Base-by-base conservation (phyloP, 352 stramenopile genomes). In the Globisporangium apiculatum region DNA sequence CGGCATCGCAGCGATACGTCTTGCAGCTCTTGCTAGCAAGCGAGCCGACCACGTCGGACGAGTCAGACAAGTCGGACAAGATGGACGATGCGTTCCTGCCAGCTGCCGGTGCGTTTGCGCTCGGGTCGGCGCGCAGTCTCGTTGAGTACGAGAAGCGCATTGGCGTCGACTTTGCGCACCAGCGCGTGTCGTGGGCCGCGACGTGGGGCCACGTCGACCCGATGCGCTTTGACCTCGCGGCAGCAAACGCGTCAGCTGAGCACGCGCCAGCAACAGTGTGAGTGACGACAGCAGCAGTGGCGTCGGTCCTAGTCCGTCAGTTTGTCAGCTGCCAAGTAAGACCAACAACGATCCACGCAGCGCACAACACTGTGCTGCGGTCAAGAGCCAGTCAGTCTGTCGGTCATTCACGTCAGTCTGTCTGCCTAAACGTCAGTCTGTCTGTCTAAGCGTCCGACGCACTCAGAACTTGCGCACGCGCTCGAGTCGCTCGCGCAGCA, bases 201-300 rank as follows among this genome's bases (percentile, higher is more conserved):
- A 55, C 85, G 59, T 91, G 81, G 81, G 75, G 76, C 24, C 59
- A 72, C 51, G 57, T 80, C 14, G 75, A 87, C 55, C 78, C 81
- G 9, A 86, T 87, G 45, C 63, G 66, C 15, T 88, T 90, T 60
- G 75, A 84, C 58, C 59, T 90, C 24, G 11, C 40, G 40, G 7
- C 40, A 12, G 7, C 40, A 8, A 43, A 43, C 1, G 40, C 40
- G 40, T 71, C 64, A 41, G 53, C 53, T 51, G 42, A 35, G 14
- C 41, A 43, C 36, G 53, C 53, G 2, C 41, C 53, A 51, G 31
- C 42, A 7, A 48, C 10, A n/a, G 42, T 17, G 14, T 48, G 11
- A 12, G 14, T 17, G 42, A 14, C 42, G 12, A 49, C n/a, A 10
- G 45, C 45, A 24, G 7, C 45, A 24, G 15, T 48, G 42, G 10